Evolutionary conservation across 179 eudicot genomes (phyloP).

Genomic region (Beta macrorhiza): DNA sequence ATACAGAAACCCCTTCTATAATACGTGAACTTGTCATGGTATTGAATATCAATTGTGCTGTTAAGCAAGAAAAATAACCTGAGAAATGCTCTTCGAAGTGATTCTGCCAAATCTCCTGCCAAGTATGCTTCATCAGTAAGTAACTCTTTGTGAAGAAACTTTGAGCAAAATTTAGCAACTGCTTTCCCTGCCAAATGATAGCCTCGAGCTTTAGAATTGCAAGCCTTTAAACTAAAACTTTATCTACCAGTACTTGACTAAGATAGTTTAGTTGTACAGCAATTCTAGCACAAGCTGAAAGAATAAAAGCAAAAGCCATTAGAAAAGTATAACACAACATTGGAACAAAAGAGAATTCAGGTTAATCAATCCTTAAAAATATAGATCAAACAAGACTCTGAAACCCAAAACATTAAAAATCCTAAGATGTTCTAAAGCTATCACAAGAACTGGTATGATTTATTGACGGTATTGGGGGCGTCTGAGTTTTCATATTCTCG

Average conservation of each 20-base stretch:
- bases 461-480: too few relatives aligned
- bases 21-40: background rate
- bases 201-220: conserved; percentile 4
- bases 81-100: conserved; percentile 58
- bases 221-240: background rate
- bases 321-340: background rate
- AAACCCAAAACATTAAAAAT: background rate
- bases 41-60: background rate
- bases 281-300: background rate
- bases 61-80: conserved; percentile 39
- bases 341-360: background rate
- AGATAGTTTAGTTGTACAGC: background rate
- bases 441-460: too few relatives aligned
- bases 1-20: background rate
- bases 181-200: conserved; percentile 50
- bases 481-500: background rate
- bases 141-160: conserved; percentile 72
- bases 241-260: background rate
- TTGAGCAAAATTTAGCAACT: conserved; percentile 73
- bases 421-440: background rate
- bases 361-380: background rate
- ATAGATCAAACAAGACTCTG: background rate
- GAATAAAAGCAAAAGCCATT: background rate
- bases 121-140: conserved; percentile 53
- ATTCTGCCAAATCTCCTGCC: conserved; percentile 50